These are phyloP conservation scores for Meredithiella fracta DNA, from an alignment of 2,329 filamentous ascomycete genomes.

Conservation along the genomic window DNA sequence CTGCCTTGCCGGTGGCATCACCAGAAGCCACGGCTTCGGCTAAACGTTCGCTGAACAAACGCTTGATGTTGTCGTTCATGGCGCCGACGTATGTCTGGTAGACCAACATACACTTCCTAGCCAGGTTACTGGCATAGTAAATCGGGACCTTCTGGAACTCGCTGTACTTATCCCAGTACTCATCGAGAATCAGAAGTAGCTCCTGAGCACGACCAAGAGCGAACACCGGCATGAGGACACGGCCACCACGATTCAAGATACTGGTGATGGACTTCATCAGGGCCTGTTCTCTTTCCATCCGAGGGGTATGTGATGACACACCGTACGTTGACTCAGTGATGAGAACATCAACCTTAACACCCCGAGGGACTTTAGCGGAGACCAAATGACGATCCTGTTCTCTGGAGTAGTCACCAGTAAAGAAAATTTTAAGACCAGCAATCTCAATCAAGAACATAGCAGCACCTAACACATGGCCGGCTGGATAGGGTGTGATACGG, in stretches of 20 bases:
- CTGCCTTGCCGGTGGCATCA: constrained; percentile 57
- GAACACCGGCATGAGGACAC: constrained; percentile 89
- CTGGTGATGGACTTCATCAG: constrained; percentile 91
- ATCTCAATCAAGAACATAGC: constrained; percentile 99
- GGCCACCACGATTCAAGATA: constrained; percentile 78
- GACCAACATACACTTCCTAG: constrained; percentile 92
- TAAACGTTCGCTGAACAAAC: constrained; percentile 83
- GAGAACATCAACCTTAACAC: constrained; percentile 83
- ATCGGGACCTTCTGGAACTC: constrained; percentile 86
- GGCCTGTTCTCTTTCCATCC: constrained; percentile 76
- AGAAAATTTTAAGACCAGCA: constrained; percentile 88
- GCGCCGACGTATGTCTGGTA: constrained; percentile 96
- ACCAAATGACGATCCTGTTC: constrained; percentile 93
- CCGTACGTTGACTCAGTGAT: constrained; percentile 98
- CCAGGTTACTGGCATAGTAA: constrained; percentile 92
- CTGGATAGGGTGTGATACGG: constrained; percentile 89
- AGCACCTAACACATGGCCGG: constrained; percentile 91
- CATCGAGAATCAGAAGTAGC: constrained; percentile 81
- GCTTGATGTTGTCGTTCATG: constrained; percentile 99
- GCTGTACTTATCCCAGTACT: constrained; percentile 83
- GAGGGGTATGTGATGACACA: constrained; percentile 81
- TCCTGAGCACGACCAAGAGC: constrained; percentile 89
- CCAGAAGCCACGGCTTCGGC: constrained; percentile 73
- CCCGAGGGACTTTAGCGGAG: constrained; percentile 75
- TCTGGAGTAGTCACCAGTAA: constrained; percentile 92